These are phyloP conservation scores for Pichia insulana DNA, from an alignment of 805 yeast genomes.

Conservation along the genomic window DNA sequence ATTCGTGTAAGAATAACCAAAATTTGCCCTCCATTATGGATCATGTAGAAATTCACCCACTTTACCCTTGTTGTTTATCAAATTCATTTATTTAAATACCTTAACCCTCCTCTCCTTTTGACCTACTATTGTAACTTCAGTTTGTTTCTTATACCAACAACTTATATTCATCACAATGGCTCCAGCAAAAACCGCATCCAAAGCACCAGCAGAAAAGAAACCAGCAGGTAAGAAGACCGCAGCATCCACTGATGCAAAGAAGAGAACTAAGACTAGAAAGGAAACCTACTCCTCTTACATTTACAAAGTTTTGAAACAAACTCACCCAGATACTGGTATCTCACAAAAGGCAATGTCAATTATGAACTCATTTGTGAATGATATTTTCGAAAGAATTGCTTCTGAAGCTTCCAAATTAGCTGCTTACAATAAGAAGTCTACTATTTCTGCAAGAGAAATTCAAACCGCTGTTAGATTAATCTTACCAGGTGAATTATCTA, in stretches of 20 bases:
- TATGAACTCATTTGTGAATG: constrained; percentile 97
- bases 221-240: constrained; percentile 88
- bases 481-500: constrained; percentile 97
- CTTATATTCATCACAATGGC: constrained; percentile 40
- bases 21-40: too few relatives aligned
- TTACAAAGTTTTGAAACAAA: constrained; percentile 97
- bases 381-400: constrained; percentile 96
- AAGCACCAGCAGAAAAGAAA: constrained; percentile 96
- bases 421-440: constrained; percentile 96
- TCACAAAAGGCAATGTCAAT: constrained; percentile 98
- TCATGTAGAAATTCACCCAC: too few relatives aligned
- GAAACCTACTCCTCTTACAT: constrained; percentile 97
- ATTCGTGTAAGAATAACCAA: too few relatives aligned
- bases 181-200: constrained; percentile 70
- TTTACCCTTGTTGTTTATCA: too few relatives aligned
- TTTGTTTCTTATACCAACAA: neutral
- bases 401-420: constrained; percentile 97
- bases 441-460: constrained; percentile 96
- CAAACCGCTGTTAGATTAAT: constrained; percentile 98
- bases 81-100: too few relatives aligned
- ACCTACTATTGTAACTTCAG: neutral
- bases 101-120: neutral
- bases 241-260: constrained; percentile 64
- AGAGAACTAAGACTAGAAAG: constrained; percentile 93
- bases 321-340: constrained; percentile 99